Percentiles rank a stretch among this genome's conserved stretches.
Evolutionary conservation across 306 rosid genomes (phyloP).

Genomic region (Potentilla sterilis): DNA sequence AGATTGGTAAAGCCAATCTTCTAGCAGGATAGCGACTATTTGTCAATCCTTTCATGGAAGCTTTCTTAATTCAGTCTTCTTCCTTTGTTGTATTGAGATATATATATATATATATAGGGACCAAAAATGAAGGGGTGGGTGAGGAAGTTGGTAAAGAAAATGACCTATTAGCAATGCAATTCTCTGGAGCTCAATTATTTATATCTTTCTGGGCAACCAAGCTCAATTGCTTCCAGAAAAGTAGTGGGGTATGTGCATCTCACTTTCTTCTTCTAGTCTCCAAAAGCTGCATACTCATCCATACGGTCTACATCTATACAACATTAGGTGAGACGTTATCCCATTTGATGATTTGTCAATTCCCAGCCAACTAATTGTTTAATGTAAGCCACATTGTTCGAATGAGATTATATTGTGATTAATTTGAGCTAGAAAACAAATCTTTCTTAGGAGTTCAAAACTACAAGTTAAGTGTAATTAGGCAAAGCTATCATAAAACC

Average conservation of each 20-base stretch:
- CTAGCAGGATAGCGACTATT: neutral
- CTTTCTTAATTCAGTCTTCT: neutral
- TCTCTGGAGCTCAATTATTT: neutral
- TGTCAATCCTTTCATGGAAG: neutral
- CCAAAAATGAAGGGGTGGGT: conserved; percentile 21
- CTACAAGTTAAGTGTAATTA: neutral
- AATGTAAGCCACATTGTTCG: neutral
- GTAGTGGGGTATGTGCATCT: neutral
- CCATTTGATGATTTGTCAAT: neutral
- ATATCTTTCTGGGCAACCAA: neutral
- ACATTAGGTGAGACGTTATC: neutral
- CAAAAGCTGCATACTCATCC: neutral
- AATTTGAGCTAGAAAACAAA: neutral
- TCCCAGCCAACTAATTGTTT: neutral
- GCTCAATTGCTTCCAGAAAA: neutral
- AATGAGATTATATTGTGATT: neutral
- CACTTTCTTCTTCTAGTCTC: neutral
- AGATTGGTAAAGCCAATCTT: neutral
- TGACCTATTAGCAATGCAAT: conserved; percentile 8
- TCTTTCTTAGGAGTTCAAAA: neutral
- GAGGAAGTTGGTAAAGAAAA: conserved; percentile 31
- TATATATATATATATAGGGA: neutral
- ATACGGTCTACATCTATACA: neutral
- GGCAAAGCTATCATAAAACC: no score
- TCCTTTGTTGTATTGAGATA: neutral